Conservation (phyloP, 306 rosid species). For the Datisca glomerata region DNA sequence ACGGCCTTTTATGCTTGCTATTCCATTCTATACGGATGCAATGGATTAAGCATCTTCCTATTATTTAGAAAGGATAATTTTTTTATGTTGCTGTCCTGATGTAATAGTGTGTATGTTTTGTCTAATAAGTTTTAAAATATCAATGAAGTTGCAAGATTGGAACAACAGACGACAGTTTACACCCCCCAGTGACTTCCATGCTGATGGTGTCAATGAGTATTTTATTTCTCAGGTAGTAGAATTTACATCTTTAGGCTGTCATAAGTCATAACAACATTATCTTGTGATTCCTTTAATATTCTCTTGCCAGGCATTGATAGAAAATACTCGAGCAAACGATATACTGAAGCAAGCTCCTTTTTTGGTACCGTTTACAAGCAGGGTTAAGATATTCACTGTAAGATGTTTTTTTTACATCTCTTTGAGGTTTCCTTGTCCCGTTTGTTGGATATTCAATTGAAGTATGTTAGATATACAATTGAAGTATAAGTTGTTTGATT, state of each 20-base stretch:
- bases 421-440: too few species aligned
- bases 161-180: conserved; percentile 87
- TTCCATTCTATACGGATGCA: conserved; percentile 4
- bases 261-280: neutral
- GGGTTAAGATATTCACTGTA: conserved; percentile 92
- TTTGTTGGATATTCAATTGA: too few species aligned
- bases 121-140: conserved; percentile 11
- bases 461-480: too few species aligned
- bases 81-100: too few species aligned
- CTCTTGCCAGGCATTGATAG: conserved; percentile 50
- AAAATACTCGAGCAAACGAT: conserved; percentile 84
- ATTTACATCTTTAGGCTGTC: neutral
- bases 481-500: too few species aligned
- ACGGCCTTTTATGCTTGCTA: conserved; percentile 2
- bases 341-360: conserved; percentile 90
- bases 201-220: conserved; percentile 93
- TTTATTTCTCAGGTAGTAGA: conserved; percentile 87
- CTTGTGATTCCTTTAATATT: conserved; percentile 6
- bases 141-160: conserved; percentile 91
- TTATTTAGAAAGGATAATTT: too few species aligned
- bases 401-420: too few species aligned
- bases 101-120: neutral
- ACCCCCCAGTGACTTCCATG: conserved; percentile 78
- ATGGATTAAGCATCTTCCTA: too few species aligned
- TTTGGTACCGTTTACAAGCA: conserved; percentile 94